phyloP scores from a whole-genome alignment of 2,329 filamentous ascomycete species.

The Exophiala oligosperma region DNA sequence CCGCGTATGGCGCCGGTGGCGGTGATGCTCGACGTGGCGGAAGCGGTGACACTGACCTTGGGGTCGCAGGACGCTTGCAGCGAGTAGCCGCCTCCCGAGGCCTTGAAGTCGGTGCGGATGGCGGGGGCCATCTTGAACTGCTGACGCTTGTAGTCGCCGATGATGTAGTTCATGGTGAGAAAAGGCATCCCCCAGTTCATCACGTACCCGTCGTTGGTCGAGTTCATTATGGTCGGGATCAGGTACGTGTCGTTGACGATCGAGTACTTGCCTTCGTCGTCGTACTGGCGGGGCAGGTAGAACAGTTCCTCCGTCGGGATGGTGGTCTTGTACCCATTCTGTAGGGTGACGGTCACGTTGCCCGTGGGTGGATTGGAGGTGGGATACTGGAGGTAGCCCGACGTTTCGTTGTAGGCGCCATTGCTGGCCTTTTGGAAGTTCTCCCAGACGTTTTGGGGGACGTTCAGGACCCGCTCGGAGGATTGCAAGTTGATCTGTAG shows the following conservation, averaged over 20 bases:
- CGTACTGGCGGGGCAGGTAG: slow-evolving; percentile 21
- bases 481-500: slow-evolving; percentile 23
- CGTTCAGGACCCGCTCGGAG: slow-evolving; percentile 16
- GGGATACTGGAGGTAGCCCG: slow-evolving; percentile 13
- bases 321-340: slow-evolving; percentile 25
- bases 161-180: slow-evolving; percentile 29
- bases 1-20: neutral
- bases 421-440: slow-evolving; percentile 17
- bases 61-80: slow-evolving; percentile 24
- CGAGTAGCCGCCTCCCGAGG: slow-evolving; percentile 16
- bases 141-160: slow-evolving; percentile 22
- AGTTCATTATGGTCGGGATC: slow-evolving; percentile 16
- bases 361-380: slow-evolving; percentile 18
- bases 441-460: slow-evolving; percentile 25
- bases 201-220: slow-evolving; percentile 17
- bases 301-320: slow-evolving; percentile 28
- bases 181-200: slow-evolving; percentile 26
- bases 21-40: slow-evolving; percentile 3
- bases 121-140: slow-evolving; percentile 26
- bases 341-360: slow-evolving; percentile 22
- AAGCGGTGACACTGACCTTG: slow-evolving; percentile 1
- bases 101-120: slow-evolving; percentile 18
- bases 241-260: slow-evolving; percentile 20
- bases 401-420: slow-evolving; percentile 13
- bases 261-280: slow-evolving; percentile 21